A percentile compares a stretch with the other conserved stretches of the same genome.
Conservation (phyloP, 2,329 filamentous ascomycete species). For the Penicillium sp. region DNA sequence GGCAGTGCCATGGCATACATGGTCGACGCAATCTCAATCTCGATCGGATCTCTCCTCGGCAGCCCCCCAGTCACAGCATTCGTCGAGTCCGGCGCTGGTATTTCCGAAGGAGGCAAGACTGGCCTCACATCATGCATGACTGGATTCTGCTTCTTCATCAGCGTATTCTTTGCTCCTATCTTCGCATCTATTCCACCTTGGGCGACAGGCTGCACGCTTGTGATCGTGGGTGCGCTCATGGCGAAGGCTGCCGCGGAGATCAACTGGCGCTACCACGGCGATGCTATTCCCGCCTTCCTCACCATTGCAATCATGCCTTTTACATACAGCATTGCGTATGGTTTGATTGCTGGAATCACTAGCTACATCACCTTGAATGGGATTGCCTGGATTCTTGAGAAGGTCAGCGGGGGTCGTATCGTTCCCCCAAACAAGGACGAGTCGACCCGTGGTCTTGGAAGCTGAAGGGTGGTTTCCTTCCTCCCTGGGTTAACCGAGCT, state of each 20-base stretch:
- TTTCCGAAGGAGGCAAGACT: slow-evolving; percentile 82
- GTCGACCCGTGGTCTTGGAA: slow-evolving; percentile 81
- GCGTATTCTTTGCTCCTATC: slow-evolving; percentile 86
- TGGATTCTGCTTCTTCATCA: slow-evolving; percentile 81
- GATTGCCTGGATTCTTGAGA: slow-evolving; percentile 68
- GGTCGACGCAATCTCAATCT: slow-evolving; percentile 78
- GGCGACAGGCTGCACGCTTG: slow-evolving; percentile 85
- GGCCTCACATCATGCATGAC: slow-evolving; percentile 79
- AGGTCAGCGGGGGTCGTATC: slow-evolving; percentile 67
- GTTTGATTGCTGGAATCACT: slow-evolving; percentile 77
- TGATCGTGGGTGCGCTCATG: slow-evolving; percentile 90
- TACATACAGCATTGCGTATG: slow-evolving; percentile 85
- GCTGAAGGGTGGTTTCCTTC: slow-evolving; percentile 72
- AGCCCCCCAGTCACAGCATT: slow-evolving; percentile 82
- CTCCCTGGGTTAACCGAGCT: slow-evolving; percentile 70
- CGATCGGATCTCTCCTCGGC: slow-evolving; percentile 77
- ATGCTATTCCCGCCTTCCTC: slow-evolving; percentile 81
- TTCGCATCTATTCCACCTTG: slow-evolving; percentile 87
- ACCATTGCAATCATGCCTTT: slow-evolving; percentile 87
- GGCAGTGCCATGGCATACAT: slow-evolving; percentile 80
- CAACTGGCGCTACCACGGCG: slow-evolving; percentile 85
- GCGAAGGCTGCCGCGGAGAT: slow-evolving; percentile 75
- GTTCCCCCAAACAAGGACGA: slow-evolving; percentile 73
- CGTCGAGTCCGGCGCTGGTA: slow-evolving; percentile 86
- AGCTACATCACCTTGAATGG: slow-evolving; percentile 77